phyloP scores from a whole-genome alignment of 257 asterid genomes.

The Salvia splendens region DNA sequence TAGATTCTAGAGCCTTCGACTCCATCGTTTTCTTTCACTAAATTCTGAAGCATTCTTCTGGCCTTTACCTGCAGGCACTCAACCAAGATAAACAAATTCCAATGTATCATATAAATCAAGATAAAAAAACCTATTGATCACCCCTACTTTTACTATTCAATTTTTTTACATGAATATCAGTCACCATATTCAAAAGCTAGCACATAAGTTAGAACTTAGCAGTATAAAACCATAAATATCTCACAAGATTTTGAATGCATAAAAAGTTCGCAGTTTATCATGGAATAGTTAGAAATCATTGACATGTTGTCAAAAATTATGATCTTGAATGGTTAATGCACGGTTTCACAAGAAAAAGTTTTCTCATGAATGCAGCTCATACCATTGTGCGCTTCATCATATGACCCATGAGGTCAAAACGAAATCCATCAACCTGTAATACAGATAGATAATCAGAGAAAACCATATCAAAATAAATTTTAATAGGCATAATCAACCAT shows the following conservation, averaged over 20 bases:
- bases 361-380: constrained; percentile 30
- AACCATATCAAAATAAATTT: constrained; percentile 20
- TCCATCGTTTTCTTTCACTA: constrained; percentile 62
- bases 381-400: constrained; percentile 93
- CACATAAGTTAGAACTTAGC: neutral
- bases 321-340: constrained; percentile 8
- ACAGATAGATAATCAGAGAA: constrained; percentile 7
- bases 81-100: neutral
- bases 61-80: constrained; percentile 75
- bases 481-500: constrained; percentile 16
- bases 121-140: neutral
- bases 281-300: constrained; percentile 3
- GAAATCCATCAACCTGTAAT: constrained; percentile 94
- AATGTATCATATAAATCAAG: neutral
- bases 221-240: neutral
- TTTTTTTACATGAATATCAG: neutral
- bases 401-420: constrained; percentile 98
- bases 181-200: neutral
- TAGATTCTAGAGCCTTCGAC: constrained; percentile 84
- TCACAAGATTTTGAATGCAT: neutral
- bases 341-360: neutral
- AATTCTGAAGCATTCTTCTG: constrained; percentile 56
- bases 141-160: neutral
- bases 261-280: neutral
- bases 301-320: neutral